Base-by-base conservation (phyloP, 805 yeast species). In the Yarrowia alimentaria region DNA sequence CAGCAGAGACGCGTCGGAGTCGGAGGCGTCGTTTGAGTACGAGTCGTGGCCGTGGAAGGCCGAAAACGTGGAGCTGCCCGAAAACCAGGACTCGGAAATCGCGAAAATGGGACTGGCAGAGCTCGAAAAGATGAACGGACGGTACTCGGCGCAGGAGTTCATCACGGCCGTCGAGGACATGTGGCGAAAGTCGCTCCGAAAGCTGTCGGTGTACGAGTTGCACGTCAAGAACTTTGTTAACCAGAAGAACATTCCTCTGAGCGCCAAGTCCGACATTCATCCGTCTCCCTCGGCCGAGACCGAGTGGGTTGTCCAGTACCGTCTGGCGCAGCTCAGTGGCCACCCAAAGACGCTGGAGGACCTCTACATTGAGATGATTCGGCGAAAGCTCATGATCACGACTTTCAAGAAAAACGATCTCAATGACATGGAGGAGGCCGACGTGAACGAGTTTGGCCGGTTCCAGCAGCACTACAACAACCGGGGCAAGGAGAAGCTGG, bases 241-340 rank as follows among this genome's bases (percentile, higher is more conserved):
- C 29, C 50, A 30, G 22, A 13, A 30, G 37, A 17, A 4, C 5
- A n/a, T 43, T 8, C 47, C 47, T 14, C 13, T 40, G n/a, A 11
- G 24, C 6, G 9, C n/a, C 2, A 37, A 43, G 13, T 16, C 26
- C 13, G 8, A 9, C 30, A n/a, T 22, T 9, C 37, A 43, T 17
- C 50, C 50, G 4, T 43, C 37, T 3, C 50, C 50, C 3, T 26
- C 50, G 18, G 5, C 9, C 7, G 50, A 43, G 5, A 43, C 50
- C 6, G 50, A 43, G 22, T 43, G 50, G 50, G 14, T 12, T 5
- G 50, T 43, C n/a, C 50, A 43, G 30, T 43, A 43, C 28, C 30
- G 50, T 10, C 12, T 43, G 12, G 50, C 18, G 22, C 33, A 17
- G 16, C 5, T 43, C 13, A 2, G 13, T 8, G 50, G 22, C 5